Evolutionary conservation across 352 stramenopile genomes (phyloP).

Genomic region (Phytophthora uliginosa): DNA sequence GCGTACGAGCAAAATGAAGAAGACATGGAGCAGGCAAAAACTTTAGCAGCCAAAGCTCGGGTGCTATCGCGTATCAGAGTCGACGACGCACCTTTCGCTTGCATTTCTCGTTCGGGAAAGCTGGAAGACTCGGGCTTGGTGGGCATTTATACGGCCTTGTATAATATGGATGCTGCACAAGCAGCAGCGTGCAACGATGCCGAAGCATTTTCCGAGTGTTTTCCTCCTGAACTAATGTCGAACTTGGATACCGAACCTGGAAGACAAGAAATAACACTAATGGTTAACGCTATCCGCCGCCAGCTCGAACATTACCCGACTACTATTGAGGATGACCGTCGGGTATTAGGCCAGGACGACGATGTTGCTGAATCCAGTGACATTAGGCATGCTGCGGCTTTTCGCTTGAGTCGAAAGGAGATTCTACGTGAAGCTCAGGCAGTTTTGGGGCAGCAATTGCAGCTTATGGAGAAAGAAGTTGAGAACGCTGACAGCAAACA

Average conservation of each 20-base stretch:
- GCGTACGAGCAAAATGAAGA: not conserved
- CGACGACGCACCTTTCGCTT: slow-evolving; percentile 37
- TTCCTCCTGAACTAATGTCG: slow-evolving; percentile 31
- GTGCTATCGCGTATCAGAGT: slow-evolving; percentile 43
- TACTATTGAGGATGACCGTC: slow-evolving; percentile 47
- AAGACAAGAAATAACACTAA: slow-evolving; percentile 12
- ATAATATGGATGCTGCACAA: slow-evolving; percentile 26
- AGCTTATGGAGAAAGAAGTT: not conserved
- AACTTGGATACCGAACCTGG: slow-evolving; percentile 11
- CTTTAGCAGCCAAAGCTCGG: slow-evolving; percentile 33
- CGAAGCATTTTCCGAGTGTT: slow-evolving; percentile 45
- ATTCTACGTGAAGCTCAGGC: slow-evolving; percentile 46
- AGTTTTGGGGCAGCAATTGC: slow-evolving; percentile 20
- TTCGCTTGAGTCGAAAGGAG: slow-evolving; percentile 64
- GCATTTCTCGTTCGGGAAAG: slow-evolving; percentile 47
- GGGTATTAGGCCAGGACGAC: slow-evolving; percentile 1
- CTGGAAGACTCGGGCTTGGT: slow-evolving; percentile 37
- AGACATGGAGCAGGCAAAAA: slow-evolving; percentile 7
- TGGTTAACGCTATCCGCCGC: slow-evolving; percentile 12
- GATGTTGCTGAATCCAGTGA: not conserved
- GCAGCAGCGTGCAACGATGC: slow-evolving; percentile 36
- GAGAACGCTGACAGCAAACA: not conserved
- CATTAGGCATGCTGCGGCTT: slow-evolving; percentile 43
- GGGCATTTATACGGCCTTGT: slow-evolving; percentile 43
- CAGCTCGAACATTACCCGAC: slow-evolving; percentile 53